These are phyloP conservation scores for Ambrosia trifida DNA, from an alignment of 129 eudicot genomes.

Conservation along the genomic window DNA sequence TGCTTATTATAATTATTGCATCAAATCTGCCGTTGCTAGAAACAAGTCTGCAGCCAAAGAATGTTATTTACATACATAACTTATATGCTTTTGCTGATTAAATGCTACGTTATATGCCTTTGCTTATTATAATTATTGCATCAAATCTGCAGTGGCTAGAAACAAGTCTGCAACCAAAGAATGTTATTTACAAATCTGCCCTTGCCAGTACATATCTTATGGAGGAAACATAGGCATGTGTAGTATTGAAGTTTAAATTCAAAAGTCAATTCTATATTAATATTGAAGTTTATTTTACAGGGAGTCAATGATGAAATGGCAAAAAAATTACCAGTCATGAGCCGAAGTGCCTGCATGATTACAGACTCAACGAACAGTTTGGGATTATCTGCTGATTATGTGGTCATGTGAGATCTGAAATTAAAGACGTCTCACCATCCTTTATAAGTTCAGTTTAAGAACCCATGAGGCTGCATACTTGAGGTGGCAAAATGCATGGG, in stretches of 20 bases:
- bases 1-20: no score
- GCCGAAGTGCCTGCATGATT: slow-evolving; percentile 66
- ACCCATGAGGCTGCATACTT: slow-evolving; percentile 10
- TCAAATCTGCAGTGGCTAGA: no score
- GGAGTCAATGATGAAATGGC: slow-evolving; percentile 37
- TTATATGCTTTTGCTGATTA: no score
- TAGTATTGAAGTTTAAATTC: background rate
- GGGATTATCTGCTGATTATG: slow-evolving; percentile 77
- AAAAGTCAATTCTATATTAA: slow-evolving; percentile 14
- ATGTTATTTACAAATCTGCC: no score
- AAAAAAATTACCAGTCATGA: slow-evolving; percentile 36
- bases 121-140: no score
- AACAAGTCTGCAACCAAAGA: no score
- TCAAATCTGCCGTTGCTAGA: no score
- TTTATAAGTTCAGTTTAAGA: slow-evolving; percentile 58
- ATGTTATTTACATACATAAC: no score
- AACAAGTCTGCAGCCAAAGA: no score
- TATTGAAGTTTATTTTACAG: slow-evolving; percentile 39
- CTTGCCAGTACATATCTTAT: slow-evolving; percentile 73
- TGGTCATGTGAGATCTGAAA: slow-evolving; percentile 81
- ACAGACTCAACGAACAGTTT: slow-evolving; percentile 76
- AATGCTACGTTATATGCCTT: no score
- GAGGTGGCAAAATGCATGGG: slow-evolving; percentile 6
- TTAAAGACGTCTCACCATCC: slow-evolving; percentile 76
- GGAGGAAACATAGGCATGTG: slow-evolving; percentile 63